These are phyloP conservation scores for Coniella lustricola DNA, from an alignment of 2,329 filamentous ascomycete genomes.

Conservation along the genomic window DNA sequence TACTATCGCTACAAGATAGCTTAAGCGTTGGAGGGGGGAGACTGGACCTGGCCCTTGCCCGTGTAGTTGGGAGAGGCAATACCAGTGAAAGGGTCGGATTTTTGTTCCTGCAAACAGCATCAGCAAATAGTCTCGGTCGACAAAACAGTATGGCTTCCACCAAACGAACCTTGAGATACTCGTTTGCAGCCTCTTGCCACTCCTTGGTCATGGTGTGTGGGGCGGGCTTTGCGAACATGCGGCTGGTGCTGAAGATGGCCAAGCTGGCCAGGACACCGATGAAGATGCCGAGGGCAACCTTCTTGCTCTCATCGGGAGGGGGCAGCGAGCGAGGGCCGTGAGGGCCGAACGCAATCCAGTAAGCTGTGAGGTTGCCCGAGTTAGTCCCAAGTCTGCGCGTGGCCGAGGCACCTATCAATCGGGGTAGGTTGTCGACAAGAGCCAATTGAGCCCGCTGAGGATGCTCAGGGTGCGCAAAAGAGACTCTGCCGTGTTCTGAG, in stretches of 20 bases:
- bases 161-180: slow-evolving; percentile 76
- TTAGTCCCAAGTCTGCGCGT: slow-evolving; percentile 24
- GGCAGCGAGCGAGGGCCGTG: slow-evolving; percentile 83
- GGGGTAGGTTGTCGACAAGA: slow-evolving; percentile 18
- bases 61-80: slow-evolving; percentile 70
- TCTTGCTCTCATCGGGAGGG: slow-evolving; percentile 78
- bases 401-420: slow-evolving; percentile 10
- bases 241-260: slow-evolving; percentile 64
- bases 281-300: slow-evolving; percentile 66
- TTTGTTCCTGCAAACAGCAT: slow-evolving; percentile 56
- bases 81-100: slow-evolving; percentile 80
- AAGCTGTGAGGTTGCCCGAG: slow-evolving; percentile 55
- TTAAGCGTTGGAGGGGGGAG: slow-evolving; percentile 47
- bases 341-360: slow-evolving; percentile 97
- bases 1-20: slow-evolving; percentile 9
- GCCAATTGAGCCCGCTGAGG: slow-evolving; percentile 2
- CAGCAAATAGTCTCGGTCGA: slow-evolving; percentile 13
- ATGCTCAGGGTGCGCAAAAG: background rate
- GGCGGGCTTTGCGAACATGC: slow-evolving; percentile 61
- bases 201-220: slow-evolving; percentile 93
- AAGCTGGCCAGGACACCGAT: slow-evolving; percentile 61
- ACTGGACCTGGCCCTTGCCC: slow-evolving; percentile 74
- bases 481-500: background rate
- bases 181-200: slow-evolving; percentile 92
- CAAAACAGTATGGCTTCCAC: background rate